phyloP scores from a whole-genome alignment of 1,284 basidiomycete genomes.

The Leccinum angustisporum region DNA sequence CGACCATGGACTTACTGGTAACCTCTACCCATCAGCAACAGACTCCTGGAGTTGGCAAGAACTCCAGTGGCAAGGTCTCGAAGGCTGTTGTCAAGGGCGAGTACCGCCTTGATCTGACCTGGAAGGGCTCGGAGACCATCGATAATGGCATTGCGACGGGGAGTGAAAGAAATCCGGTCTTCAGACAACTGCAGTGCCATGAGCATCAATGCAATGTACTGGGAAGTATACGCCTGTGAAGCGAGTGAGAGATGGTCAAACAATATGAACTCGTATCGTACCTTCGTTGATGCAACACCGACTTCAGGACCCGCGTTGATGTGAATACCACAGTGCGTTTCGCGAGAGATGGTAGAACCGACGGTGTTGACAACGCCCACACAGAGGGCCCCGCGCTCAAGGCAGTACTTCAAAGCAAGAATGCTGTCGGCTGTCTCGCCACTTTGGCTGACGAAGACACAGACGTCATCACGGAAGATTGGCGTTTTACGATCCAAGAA shows the following conservation, averaged over 20 bases:
- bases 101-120: constrained; percentile 84
- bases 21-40: constrained; percentile 97
- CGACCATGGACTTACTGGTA: constrained; percentile 70
- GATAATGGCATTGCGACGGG: constrained; percentile 92
- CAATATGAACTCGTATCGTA: constrained; percentile 29
- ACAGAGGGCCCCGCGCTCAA: constrained; percentile 95
- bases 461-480: constrained; percentile 98
- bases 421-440: constrained; percentile 99
- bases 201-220: constrained; percentile 98
- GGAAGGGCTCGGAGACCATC: constrained; percentile 91
- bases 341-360: constrained; percentile 96
- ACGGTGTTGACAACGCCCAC: constrained; percentile 99
- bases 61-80: constrained; percentile 84
- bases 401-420: constrained; percentile 92
- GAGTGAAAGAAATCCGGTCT: constrained; percentile 91
- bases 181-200: constrained; percentile 97
- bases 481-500: constrained; percentile 99
- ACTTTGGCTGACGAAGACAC: constrained; percentile 96
- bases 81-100: constrained; percentile 78
- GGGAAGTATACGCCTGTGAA: constrained; percentile 91
- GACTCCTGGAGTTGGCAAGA: constrained; percentile 78
- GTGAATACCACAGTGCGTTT: constrained; percentile 99
- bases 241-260: not conserved
- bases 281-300: constrained; percentile 99
- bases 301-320: constrained; percentile 99